Base-by-base conservation (phyloP, 148 eudicot genomes). In the Limonium bicolor region DNA sequence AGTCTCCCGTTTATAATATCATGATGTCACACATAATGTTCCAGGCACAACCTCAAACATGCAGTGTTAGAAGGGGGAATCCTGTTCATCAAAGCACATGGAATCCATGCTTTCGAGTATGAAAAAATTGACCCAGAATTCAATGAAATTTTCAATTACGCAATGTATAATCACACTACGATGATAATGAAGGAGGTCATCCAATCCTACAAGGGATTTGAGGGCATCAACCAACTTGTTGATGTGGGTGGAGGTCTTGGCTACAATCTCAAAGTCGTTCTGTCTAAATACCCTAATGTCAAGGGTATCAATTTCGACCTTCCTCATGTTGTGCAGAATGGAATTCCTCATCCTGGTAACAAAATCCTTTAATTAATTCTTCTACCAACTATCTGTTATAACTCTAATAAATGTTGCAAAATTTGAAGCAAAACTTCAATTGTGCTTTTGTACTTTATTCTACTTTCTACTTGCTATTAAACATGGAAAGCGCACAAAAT, bases 211-310 rank as follows among this genome's bases (percentile, higher is more conserved):
- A 48, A 56, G 16, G 72, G 63, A 18, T 67, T 67, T 34, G 51
- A 47, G 31, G 46, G 47, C 11, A 21, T 67, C 35, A 41, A 41
- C 4, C 42, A 46, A 13, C 20, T 67, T n/a, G 63, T 67, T 2
- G 67, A 67, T 43, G 67, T 67, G 12, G 72, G 67, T 1, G 72
- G 67, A 12, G 67, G 72, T 51, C 46, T 56, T 14, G 72, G 72
- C 25, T 38, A 47, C 20, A 34, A 46, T 39, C 56, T 66, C 21
- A 21, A 41, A 12, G 38, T 50, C 45, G 61, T 66, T 22, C 43
- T 44, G 4, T 44, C 71, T 4, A 50, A 50, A 27, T 49, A 66
- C 32, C 54, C 66, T 4, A 25, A 55, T 3, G 55, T 61, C n/a
- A 55, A 27, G 46, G 70, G 65, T 26, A 59, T 60, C 39, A 65